Conservation (phyloP, 768 basidiomycete species). For the Lactifluus rugatus region DNA sequence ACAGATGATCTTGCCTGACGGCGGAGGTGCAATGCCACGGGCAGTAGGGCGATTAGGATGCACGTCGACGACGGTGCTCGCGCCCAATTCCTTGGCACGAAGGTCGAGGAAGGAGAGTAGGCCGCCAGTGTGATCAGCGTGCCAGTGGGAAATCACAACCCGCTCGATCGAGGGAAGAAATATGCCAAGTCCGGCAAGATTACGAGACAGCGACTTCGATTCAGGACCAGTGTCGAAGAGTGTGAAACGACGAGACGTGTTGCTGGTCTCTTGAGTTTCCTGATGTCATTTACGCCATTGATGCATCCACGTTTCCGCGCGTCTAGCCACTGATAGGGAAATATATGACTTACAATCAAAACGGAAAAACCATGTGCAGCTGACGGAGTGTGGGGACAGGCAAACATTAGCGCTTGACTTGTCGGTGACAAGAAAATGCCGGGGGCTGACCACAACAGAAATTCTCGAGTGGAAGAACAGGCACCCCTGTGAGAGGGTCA, state of each 20-base stretch:
- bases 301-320: not conserved
- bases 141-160: slow-evolving; percentile 53
- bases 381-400: slow-evolving; percentile 19
- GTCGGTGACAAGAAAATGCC: not conserved
- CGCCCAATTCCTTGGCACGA: slow-evolving; percentile 24
- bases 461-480: slow-evolving; percentile 60
- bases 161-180: slow-evolving; percentile 46
- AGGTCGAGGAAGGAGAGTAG: slow-evolving; percentile 53
- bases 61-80: slow-evolving; percentile 50
- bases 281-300: slow-evolving; percentile 20
- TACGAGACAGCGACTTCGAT: slow-evolving; percentile 61
- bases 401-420: not conserved
- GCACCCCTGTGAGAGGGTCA: slow-evolving; percentile 42
- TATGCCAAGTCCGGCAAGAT: slow-evolving; percentile 49
- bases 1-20: slow-evolving; percentile 45
- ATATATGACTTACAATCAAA: slow-evolving; percentile 42
- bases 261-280: slow-evolving; percentile 46
- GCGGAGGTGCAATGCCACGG: slow-evolving; percentile 63
- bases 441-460: slow-evolving; percentile 55
- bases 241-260: slow-evolving; percentile 38
- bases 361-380: slow-evolving; percentile 83
- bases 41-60: slow-evolving; percentile 69
- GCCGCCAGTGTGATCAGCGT: slow-evolving; percentile 42
- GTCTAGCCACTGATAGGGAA: not conserved
- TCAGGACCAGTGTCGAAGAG: slow-evolving; percentile 86